Conservation (phyloP, 768 basidiomycete genomes). For the Fomitopsis serialis region DNA sequence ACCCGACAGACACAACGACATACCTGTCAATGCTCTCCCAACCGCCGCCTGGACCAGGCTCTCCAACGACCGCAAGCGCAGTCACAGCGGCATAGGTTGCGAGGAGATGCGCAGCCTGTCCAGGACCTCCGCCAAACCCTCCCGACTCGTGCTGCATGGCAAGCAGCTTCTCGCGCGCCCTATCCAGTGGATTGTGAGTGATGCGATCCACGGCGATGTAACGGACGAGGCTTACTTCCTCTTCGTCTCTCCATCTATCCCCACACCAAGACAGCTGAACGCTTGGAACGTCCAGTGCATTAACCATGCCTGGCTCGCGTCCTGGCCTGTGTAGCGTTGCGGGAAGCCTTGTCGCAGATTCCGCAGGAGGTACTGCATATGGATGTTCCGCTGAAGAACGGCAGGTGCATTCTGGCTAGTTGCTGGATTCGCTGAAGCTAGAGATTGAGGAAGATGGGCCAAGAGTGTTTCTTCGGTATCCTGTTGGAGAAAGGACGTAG, state of each 20-base stretch:
- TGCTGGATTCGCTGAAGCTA: constrained; percentile 9
- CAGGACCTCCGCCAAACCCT: constrained; percentile 89
- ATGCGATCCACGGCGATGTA: no score
- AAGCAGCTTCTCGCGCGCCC: constrained; percentile 77
- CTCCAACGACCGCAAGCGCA: constrained; percentile 76
- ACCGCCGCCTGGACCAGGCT: constrained; percentile 65
- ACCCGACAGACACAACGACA: constrained; percentile 10
- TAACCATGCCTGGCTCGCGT: constrained; percentile 94
- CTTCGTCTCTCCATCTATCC: constrained; percentile 70
- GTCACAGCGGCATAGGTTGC: constrained; percentile 89
- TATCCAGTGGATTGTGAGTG: no score
- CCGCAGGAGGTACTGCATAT: constrained; percentile 71
- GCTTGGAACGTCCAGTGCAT: constrained; percentile 90
- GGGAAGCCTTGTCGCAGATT: constrained; percentile 80
- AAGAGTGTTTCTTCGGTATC: constrained; percentile 65
- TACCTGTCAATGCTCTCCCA: constrained; percentile 88
- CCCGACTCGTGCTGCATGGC: constrained; percentile 81
- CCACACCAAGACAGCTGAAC: constrained; percentile 74
- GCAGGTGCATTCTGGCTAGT: background rate
- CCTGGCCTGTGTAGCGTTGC: constrained; percentile 71
- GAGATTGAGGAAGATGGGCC: constrained; percentile 40
- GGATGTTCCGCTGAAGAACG: constrained; percentile 53
- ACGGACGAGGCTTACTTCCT: no score
- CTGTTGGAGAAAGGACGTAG: constrained; percentile 56
- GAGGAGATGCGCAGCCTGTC: constrained; percentile 82